Percentiles rank a stretch among this genome's conserved stretches.
Conservation (phyloP, 2,329 filamentous ascomycete genomes). For the Trichoderma afroharzianum region DNA sequence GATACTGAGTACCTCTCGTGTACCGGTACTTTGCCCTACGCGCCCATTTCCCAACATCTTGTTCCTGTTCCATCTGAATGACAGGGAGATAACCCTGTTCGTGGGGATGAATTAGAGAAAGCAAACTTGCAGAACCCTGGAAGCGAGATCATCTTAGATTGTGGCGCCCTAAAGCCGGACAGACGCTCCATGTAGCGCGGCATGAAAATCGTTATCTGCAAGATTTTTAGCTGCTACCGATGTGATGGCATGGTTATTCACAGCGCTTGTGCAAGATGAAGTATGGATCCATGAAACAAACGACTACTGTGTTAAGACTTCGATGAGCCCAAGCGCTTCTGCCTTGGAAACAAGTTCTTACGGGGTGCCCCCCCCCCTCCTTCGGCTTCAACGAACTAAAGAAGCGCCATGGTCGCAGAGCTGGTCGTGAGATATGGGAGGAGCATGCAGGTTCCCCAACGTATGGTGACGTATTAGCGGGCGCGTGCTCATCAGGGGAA, state of each 20-base stretch:
- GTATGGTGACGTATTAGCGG: slow-evolving; percentile 1
- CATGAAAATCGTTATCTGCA: background rate
- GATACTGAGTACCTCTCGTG: slow-evolving; percentile 22
- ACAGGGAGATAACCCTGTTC: background rate
- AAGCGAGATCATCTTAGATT: slow-evolving; percentile 14
- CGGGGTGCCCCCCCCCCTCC: background rate
- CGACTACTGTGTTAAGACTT: background rate
- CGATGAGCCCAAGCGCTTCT: background rate
- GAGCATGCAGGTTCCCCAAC: background rate
- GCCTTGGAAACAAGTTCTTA: background rate
- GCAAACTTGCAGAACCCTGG: background rate
- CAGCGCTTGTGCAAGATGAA: slow-evolving; percentile 1
- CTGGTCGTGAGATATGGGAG: background rate
- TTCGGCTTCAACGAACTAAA: background rate
- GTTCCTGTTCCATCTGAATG: background rate
- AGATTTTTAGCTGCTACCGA: background rate
- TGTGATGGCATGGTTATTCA: background rate
- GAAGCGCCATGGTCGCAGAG: slow-evolving; percentile 6
- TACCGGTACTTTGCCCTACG: slow-evolving; percentile 24
- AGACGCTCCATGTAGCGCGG: background rate
- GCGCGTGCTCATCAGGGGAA: background rate
- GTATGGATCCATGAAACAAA: background rate
- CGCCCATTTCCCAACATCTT: slow-evolving; percentile 16
- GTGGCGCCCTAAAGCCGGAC: background rate
- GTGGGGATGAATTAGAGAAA: background rate